phyloP scores from a whole-genome alignment of 352 stramenopile species.

The Globisporangium irregulare region DNA sequence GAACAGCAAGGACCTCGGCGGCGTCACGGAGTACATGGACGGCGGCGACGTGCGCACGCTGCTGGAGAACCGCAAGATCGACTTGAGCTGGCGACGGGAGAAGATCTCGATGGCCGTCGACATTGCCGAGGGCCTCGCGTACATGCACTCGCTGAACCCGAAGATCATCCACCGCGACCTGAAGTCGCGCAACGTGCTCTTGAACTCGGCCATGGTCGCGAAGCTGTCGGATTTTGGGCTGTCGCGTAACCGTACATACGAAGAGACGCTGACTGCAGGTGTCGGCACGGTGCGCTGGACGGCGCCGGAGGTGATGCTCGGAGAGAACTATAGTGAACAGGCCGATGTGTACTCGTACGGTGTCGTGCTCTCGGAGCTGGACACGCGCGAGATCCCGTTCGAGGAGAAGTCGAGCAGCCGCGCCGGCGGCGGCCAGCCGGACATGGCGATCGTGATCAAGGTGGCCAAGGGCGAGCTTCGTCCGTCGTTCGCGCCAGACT shows the following conservation, averaged over 20 bases:
- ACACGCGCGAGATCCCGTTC: constrained; percentile 86
- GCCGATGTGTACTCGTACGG: constrained; percentile 88
- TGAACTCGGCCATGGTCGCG: constrained; percentile 74
- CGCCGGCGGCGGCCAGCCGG: constrained; percentile 43
- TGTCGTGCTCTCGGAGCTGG: constrained; percentile 82
- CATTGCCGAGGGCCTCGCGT: constrained; percentile 73
- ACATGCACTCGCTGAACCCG: constrained; percentile 81
- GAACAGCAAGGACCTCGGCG: constrained; percentile 67
- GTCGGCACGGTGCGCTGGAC: constrained; percentile 86
- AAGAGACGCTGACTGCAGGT: constrained; percentile 79
- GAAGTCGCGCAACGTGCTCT: constrained; percentile 81
- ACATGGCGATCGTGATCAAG: constrained; percentile 83
- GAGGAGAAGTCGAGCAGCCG: constrained; percentile 80
- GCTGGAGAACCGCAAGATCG: constrained; percentile 78
- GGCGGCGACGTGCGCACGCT: constrained; percentile 80
- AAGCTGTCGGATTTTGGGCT: constrained; percentile 87
- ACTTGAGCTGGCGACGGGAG: constrained; percentile 75
- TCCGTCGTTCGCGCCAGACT: constrained; percentile 62
- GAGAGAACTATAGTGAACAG: constrained; percentile 85
- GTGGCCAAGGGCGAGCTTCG: constrained; percentile 79
- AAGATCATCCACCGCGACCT: constrained; percentile 85
- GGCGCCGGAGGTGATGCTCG: constrained; percentile 85
- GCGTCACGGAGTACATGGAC: constrained; percentile 87
- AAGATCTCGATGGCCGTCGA: constrained; percentile 87
- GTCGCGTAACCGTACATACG: constrained; percentile 80